These are phyloP conservation scores for Meyerozyma athensensis DNA, from an alignment of 1,139 yeast genomes.

Conservation along the genomic window DNA sequence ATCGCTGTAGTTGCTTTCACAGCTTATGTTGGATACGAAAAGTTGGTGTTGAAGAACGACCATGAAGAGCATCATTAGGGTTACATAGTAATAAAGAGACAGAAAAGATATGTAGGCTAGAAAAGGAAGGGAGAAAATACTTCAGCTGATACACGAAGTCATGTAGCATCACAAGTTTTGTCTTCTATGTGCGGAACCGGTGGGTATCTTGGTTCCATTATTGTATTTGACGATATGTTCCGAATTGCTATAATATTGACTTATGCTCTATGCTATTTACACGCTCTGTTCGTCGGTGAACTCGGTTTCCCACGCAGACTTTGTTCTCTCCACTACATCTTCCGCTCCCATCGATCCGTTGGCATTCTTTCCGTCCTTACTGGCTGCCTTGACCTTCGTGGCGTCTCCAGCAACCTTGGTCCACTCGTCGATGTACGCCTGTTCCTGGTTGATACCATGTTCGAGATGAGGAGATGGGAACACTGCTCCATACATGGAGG, in stretches of 20 bases:
- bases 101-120: neutral
- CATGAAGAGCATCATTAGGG: constrained; percentile 17
- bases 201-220: neutral
- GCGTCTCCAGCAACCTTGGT: constrained; percentile 59
- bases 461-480: constrained; percentile 59
- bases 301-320: constrained; percentile 28
- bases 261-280: neutral
- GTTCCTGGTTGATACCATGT: constrained; percentile 69
- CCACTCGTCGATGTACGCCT: constrained; percentile 69
- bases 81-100: neutral
- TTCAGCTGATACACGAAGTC: too few species aligned
- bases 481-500: constrained; percentile 78
- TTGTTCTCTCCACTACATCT: constrained; percentile 16
- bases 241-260: neutral
- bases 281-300: constrained; percentile 7
- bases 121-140: neutral
- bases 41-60: constrained; percentile 33
- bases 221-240: too few species aligned
- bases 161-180: too few species aligned
- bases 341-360: constrained; percentile 24
- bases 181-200: too few species aligned
- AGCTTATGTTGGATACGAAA: constrained; percentile 61
- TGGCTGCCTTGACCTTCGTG: constrained; percentile 47
- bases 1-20: constrained; percentile 76
- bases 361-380: constrained; percentile 28